Conservation (phyloP, 768 basidiomycete species). For the Lentinula sp. region DNA sequence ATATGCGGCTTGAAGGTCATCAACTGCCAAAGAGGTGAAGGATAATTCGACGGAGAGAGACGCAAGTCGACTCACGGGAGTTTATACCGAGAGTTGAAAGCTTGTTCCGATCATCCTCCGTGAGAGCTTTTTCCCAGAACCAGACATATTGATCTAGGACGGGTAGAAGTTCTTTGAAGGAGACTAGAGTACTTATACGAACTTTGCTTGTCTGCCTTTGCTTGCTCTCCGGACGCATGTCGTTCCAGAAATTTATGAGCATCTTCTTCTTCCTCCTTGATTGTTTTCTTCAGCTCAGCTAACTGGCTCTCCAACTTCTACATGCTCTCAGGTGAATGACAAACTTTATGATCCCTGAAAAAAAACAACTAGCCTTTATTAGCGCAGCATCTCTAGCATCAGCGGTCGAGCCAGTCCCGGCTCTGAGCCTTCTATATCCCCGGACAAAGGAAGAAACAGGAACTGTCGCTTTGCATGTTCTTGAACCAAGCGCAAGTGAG, state of each 20-base stretch:
- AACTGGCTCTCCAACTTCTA: constrained; percentile 3
- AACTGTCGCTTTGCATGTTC: not conserved
- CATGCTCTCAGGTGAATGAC: not conserved
- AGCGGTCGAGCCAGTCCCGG: not conserved
- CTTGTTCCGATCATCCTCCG: not conserved
- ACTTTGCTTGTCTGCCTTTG: constrained; percentile 1
- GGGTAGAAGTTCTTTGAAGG: not conserved
- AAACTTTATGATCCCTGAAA: no score
- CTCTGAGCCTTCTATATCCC: constrained; percentile 3
- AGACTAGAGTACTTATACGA: not conserved
- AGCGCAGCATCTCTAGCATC: constrained; percentile 5
- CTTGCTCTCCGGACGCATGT: not conserved
- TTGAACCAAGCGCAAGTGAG: not conserved
- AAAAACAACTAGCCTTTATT: not conserved
- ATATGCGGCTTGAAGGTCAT: constrained; percentile 6
- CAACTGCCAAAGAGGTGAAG: not conserved
- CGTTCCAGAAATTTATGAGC: not conserved
- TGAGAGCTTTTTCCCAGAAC: constrained; percentile 5
- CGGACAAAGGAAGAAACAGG: not conserved
- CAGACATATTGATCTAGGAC: not conserved
- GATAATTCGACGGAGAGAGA: not conserved
- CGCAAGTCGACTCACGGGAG: not conserved
- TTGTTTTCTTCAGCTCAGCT: constrained; percentile 2
- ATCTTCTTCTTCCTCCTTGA: constrained; percentile 1
- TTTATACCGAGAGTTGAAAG: not conserved